A percentile compares a stretch with the other conserved stretches of the same genome.
Evolutionary conservation across 768 basidiomycete species (phyloP).

Genomic region (Termitomyces sp.): DNA sequence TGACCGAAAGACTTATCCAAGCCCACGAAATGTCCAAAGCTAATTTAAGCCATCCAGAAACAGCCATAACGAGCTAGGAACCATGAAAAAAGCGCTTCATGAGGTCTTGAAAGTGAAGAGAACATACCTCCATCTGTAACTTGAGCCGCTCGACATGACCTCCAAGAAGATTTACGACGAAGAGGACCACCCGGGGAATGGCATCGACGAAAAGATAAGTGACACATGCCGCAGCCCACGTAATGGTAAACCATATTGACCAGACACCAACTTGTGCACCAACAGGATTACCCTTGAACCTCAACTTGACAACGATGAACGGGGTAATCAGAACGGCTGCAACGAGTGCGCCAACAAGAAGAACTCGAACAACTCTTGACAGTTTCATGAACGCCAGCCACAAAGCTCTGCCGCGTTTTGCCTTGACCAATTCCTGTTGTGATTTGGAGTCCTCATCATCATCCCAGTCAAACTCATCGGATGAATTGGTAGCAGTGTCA

Average conservation of each 20-base stretch:
- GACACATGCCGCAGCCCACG: conserved; percentile 55
- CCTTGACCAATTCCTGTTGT: conserved; percentile 31
- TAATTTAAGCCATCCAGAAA: conserved; percentile 68
- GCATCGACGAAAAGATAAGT: conserved; percentile 65
- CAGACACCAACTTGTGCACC: conserved; percentile 54
- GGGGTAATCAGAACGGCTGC: conserved; percentile 64
- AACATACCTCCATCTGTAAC: conserved; percentile 60
- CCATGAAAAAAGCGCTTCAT: not conserved
- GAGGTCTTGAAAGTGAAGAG: not conserved
- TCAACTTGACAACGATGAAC: conserved; percentile 60
- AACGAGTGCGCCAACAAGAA: conserved; percentile 56
- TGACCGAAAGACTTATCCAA: conserved; percentile 69
- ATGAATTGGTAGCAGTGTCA: conserved; percentile 52
- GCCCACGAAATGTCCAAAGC: conserved; percentile 61
- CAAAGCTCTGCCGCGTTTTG: conserved; percentile 55
- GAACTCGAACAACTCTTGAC: conserved; percentile 49
- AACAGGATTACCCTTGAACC: conserved; percentile 44
- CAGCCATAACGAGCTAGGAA: conserved; percentile 56
- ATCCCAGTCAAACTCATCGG: conserved; percentile 76
- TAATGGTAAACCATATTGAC: conserved; percentile 66
- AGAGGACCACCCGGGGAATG: conserved; percentile 51
- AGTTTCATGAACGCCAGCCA: conserved; percentile 67
- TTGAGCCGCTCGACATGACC: conserved; percentile 63
- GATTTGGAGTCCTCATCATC: conserved; percentile 43
- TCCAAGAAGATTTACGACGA: conserved; percentile 47